Conservation (phyloP, 352 stramenopile genomes). For the Aphanomyces cochlioides region DNA sequence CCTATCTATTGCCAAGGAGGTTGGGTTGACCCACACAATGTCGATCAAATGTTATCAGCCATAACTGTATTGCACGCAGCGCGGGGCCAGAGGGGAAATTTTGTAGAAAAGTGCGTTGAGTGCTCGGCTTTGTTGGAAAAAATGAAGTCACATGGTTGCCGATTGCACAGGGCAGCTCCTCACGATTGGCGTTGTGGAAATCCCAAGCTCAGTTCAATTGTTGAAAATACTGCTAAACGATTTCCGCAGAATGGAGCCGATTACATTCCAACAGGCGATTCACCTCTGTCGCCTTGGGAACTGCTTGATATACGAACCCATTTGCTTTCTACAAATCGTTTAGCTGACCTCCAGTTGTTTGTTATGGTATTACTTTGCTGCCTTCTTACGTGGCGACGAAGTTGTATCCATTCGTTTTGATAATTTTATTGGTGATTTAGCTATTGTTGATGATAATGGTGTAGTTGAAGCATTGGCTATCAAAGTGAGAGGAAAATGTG, state of each 20-base stretch:
- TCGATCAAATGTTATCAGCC: slow-evolving; percentile 1
- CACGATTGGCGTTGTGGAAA: background rate
- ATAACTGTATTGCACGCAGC: background rate
- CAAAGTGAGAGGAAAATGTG: background rate
- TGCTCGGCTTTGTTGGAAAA: background rate
- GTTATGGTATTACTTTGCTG: background rate
- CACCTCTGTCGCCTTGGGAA: background rate
- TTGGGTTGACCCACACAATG: background rate
- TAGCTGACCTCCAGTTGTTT: slow-evolving; percentile 6
- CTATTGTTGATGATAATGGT: background rate
- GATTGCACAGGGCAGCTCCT: background rate
- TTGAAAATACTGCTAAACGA: background rate
- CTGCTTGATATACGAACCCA: background rate
- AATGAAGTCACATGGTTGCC: background rate
- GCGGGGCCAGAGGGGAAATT: background rate
- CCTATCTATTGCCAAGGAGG: background rate
- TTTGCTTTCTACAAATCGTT: slow-evolving; percentile 18
- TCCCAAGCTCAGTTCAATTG: background rate
- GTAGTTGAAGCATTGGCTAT: slow-evolving; percentile 15
- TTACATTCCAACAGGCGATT: background rate
- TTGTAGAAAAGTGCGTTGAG: background rate
- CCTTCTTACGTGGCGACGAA: background rate
- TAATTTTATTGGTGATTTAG: background rate
- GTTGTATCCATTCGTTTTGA: slow-evolving; percentile 4
- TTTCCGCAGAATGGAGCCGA: background rate